These are phyloP conservation scores for Cladosporium colombiae DNA, from an alignment of 2,329 filamentous ascomycete species.

Conservation along the genomic window DNA sequence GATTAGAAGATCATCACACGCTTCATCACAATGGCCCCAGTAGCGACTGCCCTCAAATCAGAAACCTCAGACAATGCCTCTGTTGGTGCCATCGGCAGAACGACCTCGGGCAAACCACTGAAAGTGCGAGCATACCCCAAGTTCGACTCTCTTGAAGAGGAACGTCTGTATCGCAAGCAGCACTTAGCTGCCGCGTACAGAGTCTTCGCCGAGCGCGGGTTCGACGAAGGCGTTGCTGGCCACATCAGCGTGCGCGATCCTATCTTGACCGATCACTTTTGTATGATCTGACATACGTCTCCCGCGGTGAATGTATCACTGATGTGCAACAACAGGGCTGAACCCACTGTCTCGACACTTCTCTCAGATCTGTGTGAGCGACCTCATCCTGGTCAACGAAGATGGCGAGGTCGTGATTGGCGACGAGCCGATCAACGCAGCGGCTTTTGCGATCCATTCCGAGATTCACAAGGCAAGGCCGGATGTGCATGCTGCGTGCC, in stretches of 20 bases:
- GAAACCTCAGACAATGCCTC: conserved; percentile 45
- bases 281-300: conserved; percentile 20
- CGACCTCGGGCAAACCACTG: conserved; percentile 47
- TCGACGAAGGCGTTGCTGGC: conserved; percentile 44
- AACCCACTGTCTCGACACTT: conserved; percentile 48
- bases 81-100: conserved; percentile 50
- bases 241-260: conserved; percentile 48
- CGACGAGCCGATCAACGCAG: conserved; percentile 45
- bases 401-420: conserved; percentile 47
- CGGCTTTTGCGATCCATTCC: conserved; percentile 51
- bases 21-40: conserved; percentile 38
- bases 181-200: conserved; percentile 48
- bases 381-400: conserved; percentile 49
- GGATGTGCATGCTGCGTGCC: conserved; percentile 48
- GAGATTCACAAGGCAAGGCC: conserved; percentile 46
- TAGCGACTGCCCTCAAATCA: conserved; percentile 38
- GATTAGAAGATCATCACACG: not conserved
- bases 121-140: conserved; percentile 49
- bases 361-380: conserved; percentile 45
- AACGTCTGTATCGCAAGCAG: conserved; percentile 46
- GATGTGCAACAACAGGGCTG: not conserved
- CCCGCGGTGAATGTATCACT: not conserved
- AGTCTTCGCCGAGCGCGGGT: conserved; percentile 45
- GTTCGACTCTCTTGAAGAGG: conserved; percentile 41
- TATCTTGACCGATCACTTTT: conserved; percentile 39